Conservation (phyloP, 2,329 filamentous ascomycete genomes). For the Plectosphaerella plurivora region DNA sequence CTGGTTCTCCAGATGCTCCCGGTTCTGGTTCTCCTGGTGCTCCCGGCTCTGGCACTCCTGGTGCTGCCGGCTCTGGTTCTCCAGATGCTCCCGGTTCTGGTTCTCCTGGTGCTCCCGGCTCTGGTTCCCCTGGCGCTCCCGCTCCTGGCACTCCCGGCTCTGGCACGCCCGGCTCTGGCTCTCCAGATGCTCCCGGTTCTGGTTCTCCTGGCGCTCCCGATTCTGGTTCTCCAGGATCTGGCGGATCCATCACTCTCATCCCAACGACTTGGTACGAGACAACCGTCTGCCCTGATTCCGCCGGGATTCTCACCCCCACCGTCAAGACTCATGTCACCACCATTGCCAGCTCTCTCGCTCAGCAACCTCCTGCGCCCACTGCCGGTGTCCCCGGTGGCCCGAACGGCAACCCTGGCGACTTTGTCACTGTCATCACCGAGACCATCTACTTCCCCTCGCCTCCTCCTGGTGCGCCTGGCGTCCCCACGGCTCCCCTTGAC, state of each 20-base stretch:
- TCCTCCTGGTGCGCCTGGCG: background rate
- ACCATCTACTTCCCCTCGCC: background rate
- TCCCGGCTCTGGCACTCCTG: background rate
- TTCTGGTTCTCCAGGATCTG: background rate
- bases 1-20: background rate
- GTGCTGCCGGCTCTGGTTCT: background rate
- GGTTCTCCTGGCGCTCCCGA: background rate
- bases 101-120: no score
- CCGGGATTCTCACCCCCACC: background rate
- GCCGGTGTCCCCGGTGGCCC: background rate
- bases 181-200: background rate
- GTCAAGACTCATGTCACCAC: background rate
- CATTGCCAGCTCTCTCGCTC: background rate
- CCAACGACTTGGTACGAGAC: slow-evolving; percentile 2
- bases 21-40: background rate
- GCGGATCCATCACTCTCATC: background rate
- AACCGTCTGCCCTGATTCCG: background rate
- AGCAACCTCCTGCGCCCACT: background rate
- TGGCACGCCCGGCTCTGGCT: background rate
- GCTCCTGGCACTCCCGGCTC: background rate
- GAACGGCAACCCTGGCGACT: background rate
- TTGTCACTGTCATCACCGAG: slow-evolving; percentile 3
- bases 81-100: background rate
- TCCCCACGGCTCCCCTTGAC: background rate
- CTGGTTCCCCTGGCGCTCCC: background rate